These are phyloP conservation scores for Amniculicola lignicola DNA, from an alignment of 495 filamentous ascomycete genomes.

Conservation along the genomic window DNA sequence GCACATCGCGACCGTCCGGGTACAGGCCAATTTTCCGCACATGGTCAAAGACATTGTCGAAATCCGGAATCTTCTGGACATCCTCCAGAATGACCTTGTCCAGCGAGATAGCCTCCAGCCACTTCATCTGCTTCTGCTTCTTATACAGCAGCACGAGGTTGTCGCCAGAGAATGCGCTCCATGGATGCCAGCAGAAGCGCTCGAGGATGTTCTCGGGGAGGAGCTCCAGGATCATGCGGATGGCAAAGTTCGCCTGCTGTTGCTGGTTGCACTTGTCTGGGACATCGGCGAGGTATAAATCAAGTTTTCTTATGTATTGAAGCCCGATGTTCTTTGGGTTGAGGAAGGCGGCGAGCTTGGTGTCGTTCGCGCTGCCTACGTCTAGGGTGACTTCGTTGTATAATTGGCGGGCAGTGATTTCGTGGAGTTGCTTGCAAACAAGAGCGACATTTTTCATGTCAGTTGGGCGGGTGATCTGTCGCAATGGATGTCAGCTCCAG, in stretches of 20 bases:
- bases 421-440: conserved; percentile 42
- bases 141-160: conserved; percentile 42
- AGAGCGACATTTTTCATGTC: conserved; percentile 43
- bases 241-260: conserved; percentile 40
- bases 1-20: conserved; percentile 36
- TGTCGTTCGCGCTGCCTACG: conserved; percentile 38
- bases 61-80: conserved; percentile 35
- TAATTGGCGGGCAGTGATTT: conserved; percentile 41
- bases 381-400: conserved; percentile 42
- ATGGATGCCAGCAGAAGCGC: conserved; percentile 43
- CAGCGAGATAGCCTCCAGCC: conserved; percentile 41
- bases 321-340: conserved; percentile 43
- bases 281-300: conserved; percentile 39
- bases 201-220: conserved; percentile 43
- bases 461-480: conserved; percentile 42
- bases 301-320: conserved; percentile 37
- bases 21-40: conserved; percentile 39
- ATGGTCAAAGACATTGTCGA: conserved; percentile 37
- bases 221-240: conserved; percentile 44
- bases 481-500: conserved; percentile 4
- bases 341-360: conserved; percentile 38
- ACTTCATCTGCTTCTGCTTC: conserved; percentile 43
- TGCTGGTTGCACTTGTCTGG: conserved; percentile 39
- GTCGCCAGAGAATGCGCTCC: conserved; percentile 40
- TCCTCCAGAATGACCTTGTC: conserved; percentile 36